Conservation (phyloP, 108 stramenopile genomes). For the Chaetoceros muelleri region DNA sequence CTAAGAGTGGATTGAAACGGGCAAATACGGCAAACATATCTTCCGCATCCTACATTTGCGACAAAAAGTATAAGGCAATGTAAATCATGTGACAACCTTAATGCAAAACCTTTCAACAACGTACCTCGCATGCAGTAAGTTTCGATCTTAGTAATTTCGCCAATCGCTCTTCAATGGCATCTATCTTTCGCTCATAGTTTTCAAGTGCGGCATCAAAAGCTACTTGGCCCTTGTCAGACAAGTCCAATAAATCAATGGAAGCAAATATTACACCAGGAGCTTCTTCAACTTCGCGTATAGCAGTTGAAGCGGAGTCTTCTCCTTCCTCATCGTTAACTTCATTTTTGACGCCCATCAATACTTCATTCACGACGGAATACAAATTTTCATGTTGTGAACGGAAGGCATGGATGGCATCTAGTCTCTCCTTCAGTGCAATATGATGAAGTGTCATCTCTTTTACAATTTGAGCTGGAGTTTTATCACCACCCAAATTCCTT, state of each 20-base stretch:
- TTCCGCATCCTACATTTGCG: conserved; percentile 84
- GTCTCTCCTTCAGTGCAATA: conserved; percentile 43
- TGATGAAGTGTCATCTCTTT: conserved; percentile 68
- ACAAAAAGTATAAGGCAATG: background rate
- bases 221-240: conserved; percentile 48
- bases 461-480: conserved; percentile 57
- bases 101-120: conserved; percentile 1
- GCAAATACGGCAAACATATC: conserved; percentile 96
- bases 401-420: conserved; percentile 64
- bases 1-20: conserved; percentile 89
- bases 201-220: conserved; percentile 57
- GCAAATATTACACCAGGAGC: conserved; percentile 60
- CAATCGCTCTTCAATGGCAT: conserved; percentile 75
- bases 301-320: conserved; percentile 13
- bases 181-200: conserved; percentile 72
- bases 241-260: conserved; percentile 55
- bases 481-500: conserved; percentile 30
- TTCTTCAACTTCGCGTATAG: conserved; percentile 60
- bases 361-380: conserved; percentile 48
- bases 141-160: conserved; percentile 73
- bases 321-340: conserved; percentile 6
- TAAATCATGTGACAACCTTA: background rate
- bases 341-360: conserved; percentile 45
- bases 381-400: conserved; percentile 64
- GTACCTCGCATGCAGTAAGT: conserved; percentile 51